These are phyloP conservation scores for Leptodontidium sp. DNA, from an alignment of 2,329 filamentous ascomycete genomes.

Conservation along the genomic window DNA sequence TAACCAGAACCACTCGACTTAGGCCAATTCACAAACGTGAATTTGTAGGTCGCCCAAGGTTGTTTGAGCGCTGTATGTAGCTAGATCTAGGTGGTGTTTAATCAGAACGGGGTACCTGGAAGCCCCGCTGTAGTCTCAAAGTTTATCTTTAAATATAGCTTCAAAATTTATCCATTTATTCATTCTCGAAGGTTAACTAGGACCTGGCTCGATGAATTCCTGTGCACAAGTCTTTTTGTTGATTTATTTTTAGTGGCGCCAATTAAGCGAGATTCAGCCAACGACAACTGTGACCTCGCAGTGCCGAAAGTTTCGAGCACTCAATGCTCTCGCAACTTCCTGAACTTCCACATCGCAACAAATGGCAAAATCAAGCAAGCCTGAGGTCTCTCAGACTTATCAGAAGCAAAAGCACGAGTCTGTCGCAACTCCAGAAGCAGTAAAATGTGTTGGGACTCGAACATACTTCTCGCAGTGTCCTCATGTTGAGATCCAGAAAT, in stretches of 20 bases:
- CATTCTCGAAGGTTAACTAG: too few species aligned
- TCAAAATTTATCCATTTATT: too few species aligned
- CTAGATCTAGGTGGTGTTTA: too few species aligned
- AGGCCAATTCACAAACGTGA: too few species aligned
- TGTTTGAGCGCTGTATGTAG: too few species aligned
- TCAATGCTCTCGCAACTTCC: neutral
- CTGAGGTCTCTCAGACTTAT: neutral
- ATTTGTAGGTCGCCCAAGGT: too few species aligned
- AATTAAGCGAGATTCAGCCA: slow-evolving; percentile 4
- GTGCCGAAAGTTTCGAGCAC: neutral
- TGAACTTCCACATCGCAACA: neutral
- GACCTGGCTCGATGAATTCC: too few species aligned
- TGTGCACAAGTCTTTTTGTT: neutral
- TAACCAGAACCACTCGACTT: too few species aligned
- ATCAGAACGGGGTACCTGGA: too few species aligned
- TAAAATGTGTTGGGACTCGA: neutral
- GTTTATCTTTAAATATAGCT: too few species aligned
- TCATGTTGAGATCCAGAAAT: neutral
- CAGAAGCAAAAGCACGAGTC: neutral
- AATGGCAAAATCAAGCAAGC: neutral
- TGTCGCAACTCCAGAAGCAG: neutral
- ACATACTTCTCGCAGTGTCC: neutral
- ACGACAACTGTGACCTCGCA: neutral
- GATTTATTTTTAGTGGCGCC: neutral
- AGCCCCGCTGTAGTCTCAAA: too few species aligned